A percentile compares a stretch with the other conserved stretches of the same genome.
phyloP scores from a whole-genome alignment of 106 monocot species.

The Chionographis japonica region DNA sequence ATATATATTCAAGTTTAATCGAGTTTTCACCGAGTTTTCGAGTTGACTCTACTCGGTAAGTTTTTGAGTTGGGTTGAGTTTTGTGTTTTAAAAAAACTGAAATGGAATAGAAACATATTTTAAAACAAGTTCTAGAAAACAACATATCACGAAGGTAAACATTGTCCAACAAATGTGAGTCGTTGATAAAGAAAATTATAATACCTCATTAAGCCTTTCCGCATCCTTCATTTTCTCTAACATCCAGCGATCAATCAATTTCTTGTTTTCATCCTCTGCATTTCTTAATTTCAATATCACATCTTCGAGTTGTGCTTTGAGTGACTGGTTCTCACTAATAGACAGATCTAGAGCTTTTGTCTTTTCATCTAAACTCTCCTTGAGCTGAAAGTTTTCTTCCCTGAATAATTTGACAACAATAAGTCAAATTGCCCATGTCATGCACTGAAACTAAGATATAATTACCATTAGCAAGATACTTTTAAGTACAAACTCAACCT shows the following conservation, averaged over 20 bases:
- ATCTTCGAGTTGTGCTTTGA: constrained; percentile 68
- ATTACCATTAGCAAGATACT: not conserved
- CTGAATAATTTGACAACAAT: constrained; percentile 25
- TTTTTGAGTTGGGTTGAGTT: no score
- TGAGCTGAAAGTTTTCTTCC: constrained; percentile 68
- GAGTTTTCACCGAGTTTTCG: no score
- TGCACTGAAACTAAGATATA: not conserved
- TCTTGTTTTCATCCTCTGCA: constrained; percentile 71
- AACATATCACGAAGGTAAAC: not conserved
- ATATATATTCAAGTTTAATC: no score
- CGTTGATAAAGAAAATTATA: constrained; percentile 3
- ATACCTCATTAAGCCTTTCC: constrained; percentile 95
- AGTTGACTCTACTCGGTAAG: no score
- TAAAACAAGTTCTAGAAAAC: not conserved
- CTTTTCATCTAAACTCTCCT: constrained; percentile 64
- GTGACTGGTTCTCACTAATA: constrained; percentile 55
- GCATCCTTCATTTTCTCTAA: constrained; percentile 97
- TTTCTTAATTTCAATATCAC: constrained; percentile 35
- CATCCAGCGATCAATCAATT: constrained; percentile 87
- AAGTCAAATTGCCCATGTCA: not conserved
- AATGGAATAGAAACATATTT: no score
- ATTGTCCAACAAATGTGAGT: constrained; percentile 2
- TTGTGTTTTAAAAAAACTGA: no score
- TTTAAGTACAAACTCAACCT: constrained; percentile 41
- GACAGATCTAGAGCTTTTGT: constrained; percentile 61